phyloP scores from a whole-genome alignment of 495 filamentous ascomycete genomes.

The Saxophila tyrrhenica region DNA sequence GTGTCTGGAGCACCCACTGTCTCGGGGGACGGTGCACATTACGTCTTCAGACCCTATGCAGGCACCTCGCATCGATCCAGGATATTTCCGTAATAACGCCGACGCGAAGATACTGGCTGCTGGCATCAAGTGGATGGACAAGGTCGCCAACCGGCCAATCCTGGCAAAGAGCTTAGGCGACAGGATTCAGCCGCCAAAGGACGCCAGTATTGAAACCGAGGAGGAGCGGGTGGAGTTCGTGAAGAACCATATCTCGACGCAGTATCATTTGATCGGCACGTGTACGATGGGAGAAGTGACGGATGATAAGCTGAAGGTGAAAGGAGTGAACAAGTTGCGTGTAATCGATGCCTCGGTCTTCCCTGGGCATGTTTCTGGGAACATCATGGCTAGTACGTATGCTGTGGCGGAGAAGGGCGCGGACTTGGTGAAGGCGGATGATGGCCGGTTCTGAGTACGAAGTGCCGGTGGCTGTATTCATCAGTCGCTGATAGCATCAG shows the following conservation, averaged over 20 bases:
- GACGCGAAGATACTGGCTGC: slow-evolving; percentile 21
- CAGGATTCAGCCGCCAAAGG: slow-evolving; percentile 13
- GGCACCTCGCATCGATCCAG: slow-evolving; percentile 19
- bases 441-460: slow-evolving; percentile 6
- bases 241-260: slow-evolving; percentile 17
- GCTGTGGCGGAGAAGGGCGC: slow-evolving; percentile 22
- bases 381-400: slow-evolving; percentile 22
- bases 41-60: slow-evolving; percentile 17
- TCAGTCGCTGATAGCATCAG: not conserved
- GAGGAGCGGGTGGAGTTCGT: slow-evolving; percentile 20
- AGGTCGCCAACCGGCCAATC: slow-evolving; percentile 17
- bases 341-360: slow-evolving; percentile 29
- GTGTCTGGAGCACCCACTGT: slow-evolving; percentile 22
- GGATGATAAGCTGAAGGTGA: slow-evolving; percentile 24
- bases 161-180: slow-evolving; percentile 19
- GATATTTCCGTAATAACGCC: slow-evolving; percentile 18
- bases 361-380: slow-evolving; percentile 18
- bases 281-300: slow-evolving; percentile 29
- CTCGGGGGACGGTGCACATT: slow-evolving; percentile 21
- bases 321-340: slow-evolving; percentile 21
- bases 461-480: not conserved
- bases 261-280: slow-evolving; percentile 27
- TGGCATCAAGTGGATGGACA: slow-evolving; percentile 20
- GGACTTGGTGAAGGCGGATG: slow-evolving; percentile 20
- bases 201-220: slow-evolving; percentile 15